A percentile compares a stretch with the other conserved stretches of the same genome.
Evolutionary conservation across 139 green algal species (phyloP).

Genomic region (Chlorella sorokiniana): DNA sequence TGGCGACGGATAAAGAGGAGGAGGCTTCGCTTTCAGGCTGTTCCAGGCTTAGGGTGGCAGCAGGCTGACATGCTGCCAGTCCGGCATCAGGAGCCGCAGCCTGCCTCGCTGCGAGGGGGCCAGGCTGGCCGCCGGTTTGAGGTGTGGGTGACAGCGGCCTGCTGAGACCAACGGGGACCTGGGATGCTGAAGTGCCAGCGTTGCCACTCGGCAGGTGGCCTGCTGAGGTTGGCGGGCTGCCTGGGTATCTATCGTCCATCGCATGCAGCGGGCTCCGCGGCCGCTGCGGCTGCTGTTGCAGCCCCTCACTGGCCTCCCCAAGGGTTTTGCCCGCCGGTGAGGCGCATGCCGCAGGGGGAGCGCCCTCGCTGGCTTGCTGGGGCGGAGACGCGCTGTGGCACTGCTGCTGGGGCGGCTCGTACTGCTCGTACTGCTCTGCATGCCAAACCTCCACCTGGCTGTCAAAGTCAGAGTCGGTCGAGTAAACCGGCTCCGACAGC

Average conservation of each 20-base stretch:
- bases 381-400: background rate
- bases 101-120: no score
- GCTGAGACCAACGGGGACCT: background rate
- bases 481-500: background rate
- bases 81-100: no score
- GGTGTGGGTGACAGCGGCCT: background rate
- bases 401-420: background rate
- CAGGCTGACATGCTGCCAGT: no score
- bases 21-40: no score
- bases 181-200: background rate
- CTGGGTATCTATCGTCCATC: conserved; percentile 1
- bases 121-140: background rate
- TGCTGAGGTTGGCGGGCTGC: conserved; percentile 20
- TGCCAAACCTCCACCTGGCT: conserved; percentile 16
- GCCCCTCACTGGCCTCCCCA: background rate
- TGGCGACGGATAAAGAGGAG: no score
- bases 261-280: conserved; percentile 11
- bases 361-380: background rate
- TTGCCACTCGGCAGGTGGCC: background rate
- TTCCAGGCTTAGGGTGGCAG: no score
- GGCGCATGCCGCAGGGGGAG: background rate
- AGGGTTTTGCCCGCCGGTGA: background rate
- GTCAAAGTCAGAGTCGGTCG: background rate
- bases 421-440: background rate
- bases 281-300: background rate